Conservation (phyloP, 164 flowering plant genomes). For the Hamamelis virginiana region DNA sequence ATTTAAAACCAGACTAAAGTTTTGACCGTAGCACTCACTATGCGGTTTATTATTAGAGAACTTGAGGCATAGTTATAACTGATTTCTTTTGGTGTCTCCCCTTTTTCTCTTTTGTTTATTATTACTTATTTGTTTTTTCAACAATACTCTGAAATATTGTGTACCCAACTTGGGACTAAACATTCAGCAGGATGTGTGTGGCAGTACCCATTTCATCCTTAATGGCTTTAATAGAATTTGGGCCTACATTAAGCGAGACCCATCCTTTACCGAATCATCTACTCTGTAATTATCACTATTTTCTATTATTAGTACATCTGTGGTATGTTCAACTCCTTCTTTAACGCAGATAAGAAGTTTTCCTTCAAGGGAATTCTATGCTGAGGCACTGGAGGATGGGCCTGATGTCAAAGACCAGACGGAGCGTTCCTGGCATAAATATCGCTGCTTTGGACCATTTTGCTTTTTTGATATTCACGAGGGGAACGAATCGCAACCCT, state of each 20-base stretch:
- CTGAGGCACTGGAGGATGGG: conserved; percentile 79
- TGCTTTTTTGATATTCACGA: conserved; percentile 85
- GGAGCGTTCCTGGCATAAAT: conserved; percentile 70
- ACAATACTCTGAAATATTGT: neutral
- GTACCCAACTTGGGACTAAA: neutral
- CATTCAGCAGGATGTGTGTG: neutral
- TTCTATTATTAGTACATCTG: neutral
- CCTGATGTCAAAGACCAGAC: conserved; percentile 58
- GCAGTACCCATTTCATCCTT: neutral
- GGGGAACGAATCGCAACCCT: conserved; percentile 71
- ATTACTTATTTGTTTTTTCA: neutral
- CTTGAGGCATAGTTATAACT: neutral
- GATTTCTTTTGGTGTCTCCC: neutral
- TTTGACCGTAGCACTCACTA: neutral
- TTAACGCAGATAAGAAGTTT: conserved; percentile 72
- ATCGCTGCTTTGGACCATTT: conserved; percentile 90
- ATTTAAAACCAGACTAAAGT: too few relatives aligned
- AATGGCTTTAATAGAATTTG: neutral
- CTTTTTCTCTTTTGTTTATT: neutral
- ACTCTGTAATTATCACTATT: too few relatives aligned
- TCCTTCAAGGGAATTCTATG: conserved; percentile 91
- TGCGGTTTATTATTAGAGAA: neutral
- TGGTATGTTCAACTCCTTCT: neutral
- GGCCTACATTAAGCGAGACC: neutral
- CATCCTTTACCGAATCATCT: too few relatives aligned